Base-by-base conservation (phyloP, 2,329 filamentous ascomycete species). In the Alternaria brassicae region DNA sequence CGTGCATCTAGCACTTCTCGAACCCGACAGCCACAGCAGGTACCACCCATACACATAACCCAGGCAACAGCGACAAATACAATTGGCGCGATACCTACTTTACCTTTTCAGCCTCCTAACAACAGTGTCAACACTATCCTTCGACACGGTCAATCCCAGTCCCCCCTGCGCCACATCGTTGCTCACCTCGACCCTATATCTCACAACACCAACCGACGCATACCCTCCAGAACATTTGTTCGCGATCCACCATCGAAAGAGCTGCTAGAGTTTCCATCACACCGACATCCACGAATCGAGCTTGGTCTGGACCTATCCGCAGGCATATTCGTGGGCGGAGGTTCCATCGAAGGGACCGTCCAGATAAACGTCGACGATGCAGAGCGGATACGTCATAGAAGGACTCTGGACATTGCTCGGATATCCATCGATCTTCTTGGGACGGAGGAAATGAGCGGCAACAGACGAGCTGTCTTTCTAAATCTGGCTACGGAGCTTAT, bases 301-400 rank as follows among this genome's bases (percentile, higher is more conserved):
- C 73, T 84, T 7, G 82, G 81, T 15, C 66, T 85, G n/a, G 81
- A 82, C 49, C 73, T 84, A 23, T 80, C 80, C 28, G 81, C 83
- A 17, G 79, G 83, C 4, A 70, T 86, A 8, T 85, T 84, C 58
- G 82, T 86, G n/a, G 84, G 84, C 17, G 84, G 84, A 27, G 82
- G 83, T 8, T 84, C 80, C 10, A 78, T 85, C 13, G 83, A 86
- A 73, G 84, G 84, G 19, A 77, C 79, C 54, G 75, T 83, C 12
- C 79, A 80, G 51, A 73, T 85, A 48, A 78, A 75, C 6, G 74
- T 85, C 34, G 81, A 84, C 53, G 81, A 82, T 61, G 78, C 79
- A 47, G 79, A 82, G 54, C 74, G 79, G 56, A 69, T 77, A 60
- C 74, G 80, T 57, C 78, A 81, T 57, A 78, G 79, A 62, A 74